phyloP scores from a whole-genome alignment of 768 basidiomycete species.

The Trametes elegans region DNA sequence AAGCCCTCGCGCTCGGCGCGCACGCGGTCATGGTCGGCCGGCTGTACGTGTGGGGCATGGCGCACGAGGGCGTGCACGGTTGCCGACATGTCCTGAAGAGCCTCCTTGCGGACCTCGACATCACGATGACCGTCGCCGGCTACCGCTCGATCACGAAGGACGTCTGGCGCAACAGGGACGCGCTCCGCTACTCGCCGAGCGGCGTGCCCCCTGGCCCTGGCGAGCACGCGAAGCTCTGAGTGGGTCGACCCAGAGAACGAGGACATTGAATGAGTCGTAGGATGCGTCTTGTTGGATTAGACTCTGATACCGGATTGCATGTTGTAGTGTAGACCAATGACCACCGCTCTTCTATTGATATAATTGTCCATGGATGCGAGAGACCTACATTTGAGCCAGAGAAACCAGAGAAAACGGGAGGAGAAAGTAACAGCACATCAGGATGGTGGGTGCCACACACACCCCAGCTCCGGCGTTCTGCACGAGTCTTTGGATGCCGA shows the following conservation, averaged over 20 bases:
- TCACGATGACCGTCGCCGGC: conserved; percentile 43
- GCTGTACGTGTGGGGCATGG: conserved; percentile 50
- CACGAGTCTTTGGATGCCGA: background rate
- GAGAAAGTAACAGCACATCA: too few relatives aligned
- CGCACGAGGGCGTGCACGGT: conserved; percentile 49
- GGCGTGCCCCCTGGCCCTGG: conserved; percentile 29
- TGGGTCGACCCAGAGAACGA: background rate
- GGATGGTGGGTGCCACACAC: too few relatives aligned
- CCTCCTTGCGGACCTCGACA: conserved; percentile 46
- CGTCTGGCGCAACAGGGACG: conserved; percentile 33
- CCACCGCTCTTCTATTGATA: too few relatives aligned
- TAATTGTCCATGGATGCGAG: background rate
- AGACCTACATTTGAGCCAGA: background rate
- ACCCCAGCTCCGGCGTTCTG: background rate
- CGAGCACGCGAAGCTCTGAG: conserved; percentile 35
- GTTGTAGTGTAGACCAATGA: too few relatives aligned
- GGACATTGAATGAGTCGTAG: background rate
- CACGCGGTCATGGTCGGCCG: conserved; percentile 51
- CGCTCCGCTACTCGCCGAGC: conserved; percentile 33
- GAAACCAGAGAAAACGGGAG: background rate
- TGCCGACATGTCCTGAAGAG: conserved; percentile 55
- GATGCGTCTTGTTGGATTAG: background rate
- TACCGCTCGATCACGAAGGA: conserved; percentile 35
- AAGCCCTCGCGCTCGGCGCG: conserved; percentile 55
- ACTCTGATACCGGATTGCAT: too few relatives aligned